Evolutionary conservation across 371 early-diverging fungal species (phyloP).

Genomic region (Rhizopus stolonifer): DNA sequence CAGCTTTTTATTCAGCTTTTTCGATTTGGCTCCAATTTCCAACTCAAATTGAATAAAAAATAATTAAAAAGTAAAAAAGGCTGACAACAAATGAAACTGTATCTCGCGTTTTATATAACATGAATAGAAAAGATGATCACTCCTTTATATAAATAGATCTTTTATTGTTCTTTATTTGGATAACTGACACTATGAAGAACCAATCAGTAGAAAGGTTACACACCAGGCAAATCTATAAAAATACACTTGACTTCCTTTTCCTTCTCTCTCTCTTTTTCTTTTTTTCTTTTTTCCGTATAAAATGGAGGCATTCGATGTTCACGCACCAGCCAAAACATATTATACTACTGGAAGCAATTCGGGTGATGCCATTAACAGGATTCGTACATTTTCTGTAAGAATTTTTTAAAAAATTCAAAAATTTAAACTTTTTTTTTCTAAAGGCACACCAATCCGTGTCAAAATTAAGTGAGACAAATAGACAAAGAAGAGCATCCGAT

Average conservation of each 20-base stretch:
- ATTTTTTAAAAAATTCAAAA: neutral
- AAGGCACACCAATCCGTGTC: slow-evolving; percentile 9
- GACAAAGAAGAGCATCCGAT: slow-evolving; percentile 24
- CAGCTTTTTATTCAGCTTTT: too few species aligned
- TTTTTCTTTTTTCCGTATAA: neutral
- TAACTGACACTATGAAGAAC: neutral
- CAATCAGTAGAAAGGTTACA: slow-evolving; percentile 1
- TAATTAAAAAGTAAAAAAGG: too few species aligned
- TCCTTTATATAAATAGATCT: neutral
- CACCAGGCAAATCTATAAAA: neutral
- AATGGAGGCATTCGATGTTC: slow-evolving; percentile 14
- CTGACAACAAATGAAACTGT: too few species aligned
- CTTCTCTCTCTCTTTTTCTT: neutral
- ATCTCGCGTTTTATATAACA: too few species aligned
- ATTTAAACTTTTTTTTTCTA: neutral
- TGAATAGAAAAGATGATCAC: too few species aligned
- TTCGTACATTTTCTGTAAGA: slow-evolving; percentile 20
- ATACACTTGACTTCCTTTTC: neutral
- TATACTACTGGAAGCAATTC: slow-evolving; percentile 31
- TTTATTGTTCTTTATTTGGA: slow-evolving; percentile 3
- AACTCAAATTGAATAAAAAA: too few species aligned
- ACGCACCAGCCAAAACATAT: slow-evolving; percentile 32
- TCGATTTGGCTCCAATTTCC: too few species aligned
- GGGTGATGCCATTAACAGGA: slow-evolving; percentile 10
- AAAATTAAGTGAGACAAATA: neutral